These are phyloP conservation scores for Candida ficus DNA, from an alignment of 805 yeast species.

Conservation along the genomic window DNA sequence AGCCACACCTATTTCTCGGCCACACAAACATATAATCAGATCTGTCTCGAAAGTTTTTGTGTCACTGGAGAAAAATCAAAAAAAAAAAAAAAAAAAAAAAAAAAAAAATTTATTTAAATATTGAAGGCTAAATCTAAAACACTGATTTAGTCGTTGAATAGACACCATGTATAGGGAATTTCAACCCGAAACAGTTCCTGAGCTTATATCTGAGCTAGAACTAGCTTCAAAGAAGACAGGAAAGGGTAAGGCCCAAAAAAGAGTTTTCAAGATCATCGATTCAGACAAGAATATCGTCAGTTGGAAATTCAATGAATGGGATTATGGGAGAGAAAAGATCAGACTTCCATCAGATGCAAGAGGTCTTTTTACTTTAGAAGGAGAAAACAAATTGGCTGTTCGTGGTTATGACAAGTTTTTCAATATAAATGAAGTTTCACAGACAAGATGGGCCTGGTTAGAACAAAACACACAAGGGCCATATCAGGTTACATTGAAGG, in stretches of 20 bases:
- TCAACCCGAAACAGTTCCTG: conserved; percentile 7
- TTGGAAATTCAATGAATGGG: conserved; percentile 94
- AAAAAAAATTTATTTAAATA: too few species aligned
- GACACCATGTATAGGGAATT: conserved; percentile 12
- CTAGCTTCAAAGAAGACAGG: conserved; percentile 10
- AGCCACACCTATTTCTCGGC: too few species aligned
- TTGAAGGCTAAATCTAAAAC: too few species aligned
- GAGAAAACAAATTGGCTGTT: conserved; percentile 45
- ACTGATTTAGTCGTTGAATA: too few species aligned
- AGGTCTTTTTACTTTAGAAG: conserved; percentile 62
- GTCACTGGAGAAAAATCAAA: too few species aligned
- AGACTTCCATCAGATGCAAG: conserved; percentile 71
- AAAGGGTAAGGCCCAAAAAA: conserved; percentile 30
- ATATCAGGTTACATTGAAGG: conserved; percentile 74
- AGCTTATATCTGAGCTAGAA: conserved; percentile 13
- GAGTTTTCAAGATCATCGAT: conserved; percentile 24
- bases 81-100: too few species aligned
- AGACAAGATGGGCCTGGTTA: conserved; percentile 47
- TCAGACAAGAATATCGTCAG: conserved; percentile 26
- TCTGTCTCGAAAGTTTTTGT: too few species aligned
- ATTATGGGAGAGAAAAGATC: conserved; percentile 54
- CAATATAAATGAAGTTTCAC: conserved; percentile 61
- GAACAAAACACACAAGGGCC: conserved; percentile 61
- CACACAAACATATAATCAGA: too few species aligned
- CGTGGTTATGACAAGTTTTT: conserved; percentile 96